Conservation (phyloP, 495 filamentous ascomycete genomes). For the Terfezia claveryi region DNA sequence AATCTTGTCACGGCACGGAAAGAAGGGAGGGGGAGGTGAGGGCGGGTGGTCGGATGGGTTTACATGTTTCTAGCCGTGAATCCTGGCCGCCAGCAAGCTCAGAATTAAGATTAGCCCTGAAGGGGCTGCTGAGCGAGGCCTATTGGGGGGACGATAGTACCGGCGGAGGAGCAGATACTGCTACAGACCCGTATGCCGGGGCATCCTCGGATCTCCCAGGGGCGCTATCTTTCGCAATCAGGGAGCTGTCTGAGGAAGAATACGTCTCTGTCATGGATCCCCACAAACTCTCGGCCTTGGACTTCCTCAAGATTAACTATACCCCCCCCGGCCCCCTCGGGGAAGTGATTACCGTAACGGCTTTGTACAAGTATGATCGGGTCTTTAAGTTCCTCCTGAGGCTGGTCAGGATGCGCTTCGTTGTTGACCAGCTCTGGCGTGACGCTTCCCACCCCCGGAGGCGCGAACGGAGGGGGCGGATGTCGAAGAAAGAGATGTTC, state of each 20-base stretch:
- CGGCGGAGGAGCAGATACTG: neutral
- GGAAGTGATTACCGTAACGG: conserved; percentile 41
- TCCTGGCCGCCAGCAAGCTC: conserved; percentile 87
- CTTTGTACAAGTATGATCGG: conserved; percentile 57
- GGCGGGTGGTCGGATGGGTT: conserved; percentile 50
- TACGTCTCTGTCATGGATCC: conserved; percentile 60
- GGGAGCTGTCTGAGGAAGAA: conserved; percentile 55
- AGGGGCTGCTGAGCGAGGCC: conserved; percentile 63
- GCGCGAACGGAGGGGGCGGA: conserved; percentile 6
- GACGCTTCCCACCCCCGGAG: conserved; percentile 27
- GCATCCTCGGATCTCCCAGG: conserved; percentile 39
- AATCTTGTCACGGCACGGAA: conserved; percentile 31
- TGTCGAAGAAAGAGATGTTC: conserved; percentile 21
- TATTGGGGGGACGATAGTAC: conserved; percentile 22
- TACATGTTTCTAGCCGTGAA: conserved; percentile 51
- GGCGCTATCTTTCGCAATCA: conserved; percentile 63
- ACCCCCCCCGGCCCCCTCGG: conserved; percentile 51
- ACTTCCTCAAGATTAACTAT: conserved; percentile 77
- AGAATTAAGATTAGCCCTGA: conserved; percentile 68
- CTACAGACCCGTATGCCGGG: conserved; percentile 7
- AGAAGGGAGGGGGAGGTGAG: conserved; percentile 42
- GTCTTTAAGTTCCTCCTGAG: conserved; percentile 64
- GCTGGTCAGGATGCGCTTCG: conserved; percentile 55
- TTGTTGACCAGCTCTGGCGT: conserved; percentile 48
- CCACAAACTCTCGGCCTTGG: conserved; percentile 58